Percentiles rank a stretch among this genome's conserved stretches.
phyloP scores from a whole-genome alignment of 371 early-diverging fungal genomes.

The Apophysomyces ossiformis region DNA sequence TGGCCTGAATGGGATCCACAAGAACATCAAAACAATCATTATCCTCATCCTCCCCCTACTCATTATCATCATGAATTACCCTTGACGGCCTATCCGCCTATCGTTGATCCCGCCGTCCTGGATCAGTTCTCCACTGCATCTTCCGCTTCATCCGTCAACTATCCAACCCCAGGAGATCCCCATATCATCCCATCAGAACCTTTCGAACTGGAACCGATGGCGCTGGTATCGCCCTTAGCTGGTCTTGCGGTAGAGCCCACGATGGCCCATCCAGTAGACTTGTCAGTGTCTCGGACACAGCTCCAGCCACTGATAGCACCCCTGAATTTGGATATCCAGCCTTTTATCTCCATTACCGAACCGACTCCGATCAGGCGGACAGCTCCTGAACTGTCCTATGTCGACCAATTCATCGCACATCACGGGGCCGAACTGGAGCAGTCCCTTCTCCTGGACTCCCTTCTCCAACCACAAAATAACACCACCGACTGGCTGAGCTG shows the following conservation, averaged over 20 bases:
- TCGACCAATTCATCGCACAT: slow-evolving; percentile 24
- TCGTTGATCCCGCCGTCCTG: neutral
- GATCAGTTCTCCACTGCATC: neutral
- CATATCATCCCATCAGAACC: neutral
- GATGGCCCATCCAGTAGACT: neutral
- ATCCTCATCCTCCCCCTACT: neutral
- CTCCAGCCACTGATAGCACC: neutral
- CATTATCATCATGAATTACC: neutral
- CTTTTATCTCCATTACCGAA: slow-evolving; percentile 32
- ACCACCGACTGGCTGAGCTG: slow-evolving; percentile 19
- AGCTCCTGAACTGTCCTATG: slow-evolving; percentile 18
- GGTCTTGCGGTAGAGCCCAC: neutral
- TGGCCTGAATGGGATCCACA: neutral
- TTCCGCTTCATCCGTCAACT: slow-evolving; percentile 6
- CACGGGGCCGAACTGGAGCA: slow-evolving; percentile 18
- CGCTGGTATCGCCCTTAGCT: slow-evolving; percentile 1
- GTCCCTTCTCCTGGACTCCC: slow-evolving; percentile 11
- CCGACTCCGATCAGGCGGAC: slow-evolving; percentile 26
- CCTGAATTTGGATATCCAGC: slow-evolving; percentile 29
- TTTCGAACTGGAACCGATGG: neutral
- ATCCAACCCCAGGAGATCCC: neutral
- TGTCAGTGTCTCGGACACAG: neutral
- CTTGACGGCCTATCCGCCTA: slow-evolving; percentile 1
- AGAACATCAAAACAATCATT: neutral
- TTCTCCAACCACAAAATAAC: neutral